Base-by-base conservation (phyloP, 768 basidiomycete species). In the Xerocomus brunneocitrinus region DNA sequence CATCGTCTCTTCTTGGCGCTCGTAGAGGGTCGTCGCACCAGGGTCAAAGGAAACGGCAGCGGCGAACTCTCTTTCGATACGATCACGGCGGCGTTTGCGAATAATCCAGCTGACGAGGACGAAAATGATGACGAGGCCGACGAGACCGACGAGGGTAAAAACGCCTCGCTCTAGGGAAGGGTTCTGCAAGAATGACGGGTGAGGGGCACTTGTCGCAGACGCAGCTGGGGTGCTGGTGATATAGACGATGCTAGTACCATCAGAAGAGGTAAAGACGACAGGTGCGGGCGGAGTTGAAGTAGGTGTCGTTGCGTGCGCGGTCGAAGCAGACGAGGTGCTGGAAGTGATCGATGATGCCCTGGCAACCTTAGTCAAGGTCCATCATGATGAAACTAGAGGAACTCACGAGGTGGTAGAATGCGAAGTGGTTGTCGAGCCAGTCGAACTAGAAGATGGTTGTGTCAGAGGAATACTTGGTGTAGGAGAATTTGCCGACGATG, bases 131-230 rank as follows among this genome's bases (percentile, higher is more conserved):
- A 78, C 56, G 41, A 84, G 74, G 2, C 60, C 77, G 30, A 76
- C 58, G 36, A 85, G 47, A 13, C 79, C 84, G 38, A 74, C 73
- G 19, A 83, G 47, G 30, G 75, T 68, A 53, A 89, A 85, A 14
- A 87, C 76, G 8, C 79, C 67, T 7, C 80, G 80, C 39, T 80
- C 77, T n/a, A 83, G 72, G n/a, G 78, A 72, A 67, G 82, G 85
- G 68, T 89, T 84, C 53, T 81, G 68, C 35, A 89, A 63, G 70
- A 90, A 89, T 10, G 74, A 61, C 8, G 66, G 60, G n/a, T 64
- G 38, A 14, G 63, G 45, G 3, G 68, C 16, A 22, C 58, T 30
- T 1, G 65, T 57, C 6, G 62, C 27, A 16, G 73, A 55, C 3
- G 70, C 31, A 2, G 67, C 53, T 8, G 73, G 36, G 1, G 66